Evolutionary conservation across 176 grass and related monocot species (phyloP), one percentile per base, ranked within the genome.

Genomic region (Musa troglodytarum): DNA sequence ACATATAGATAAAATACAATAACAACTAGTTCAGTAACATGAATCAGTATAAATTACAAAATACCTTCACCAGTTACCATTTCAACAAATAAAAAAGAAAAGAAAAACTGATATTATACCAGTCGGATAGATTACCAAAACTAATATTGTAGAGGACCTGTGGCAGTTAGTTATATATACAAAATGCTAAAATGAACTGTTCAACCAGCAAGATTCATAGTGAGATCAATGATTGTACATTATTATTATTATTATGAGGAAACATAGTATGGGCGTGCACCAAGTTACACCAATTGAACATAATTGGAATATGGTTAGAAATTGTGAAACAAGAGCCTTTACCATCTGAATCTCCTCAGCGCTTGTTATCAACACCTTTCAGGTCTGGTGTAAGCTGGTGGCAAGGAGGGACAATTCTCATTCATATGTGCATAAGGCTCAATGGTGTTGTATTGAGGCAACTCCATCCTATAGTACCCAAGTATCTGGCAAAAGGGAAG

Each of bases 401-500:
- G 95, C 50, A 99, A 86, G 51, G 95, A 91, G 0, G 95, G 95
- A 20, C 95, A 94, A 74, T 99, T 91, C 82, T 99, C 90, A 16
- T 94, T 94, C 90, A 99, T 99, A 63, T 89, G 88, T 10, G 88
- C 72, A 52, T 99, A 99, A 11, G 86, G 82, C 54, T 99, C 77
- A 71, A 99, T 87, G 14, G 84, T 86, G 76, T 99, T 99, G 82
- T 99, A 99, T 23, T 88, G 80, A 0, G 95, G 95, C 26, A 99
- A 82, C 78, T 99, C 95, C 95, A 99, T 94, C 49, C 75, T 75
- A 72, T 94, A 99, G 69, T 99, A 90, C 28, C 95, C 95, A 0
- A 94, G 86, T 52, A 99, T 89, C 80, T 94, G 95, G 84, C 95
- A 94, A 71, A 94, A 94, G 22, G 86, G 86, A 71, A 90, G 75